Evolutionary conservation across 2,329 filamentous ascomycete genomes (phyloP).

Genomic region (Penicillium rolfsii): DNA sequence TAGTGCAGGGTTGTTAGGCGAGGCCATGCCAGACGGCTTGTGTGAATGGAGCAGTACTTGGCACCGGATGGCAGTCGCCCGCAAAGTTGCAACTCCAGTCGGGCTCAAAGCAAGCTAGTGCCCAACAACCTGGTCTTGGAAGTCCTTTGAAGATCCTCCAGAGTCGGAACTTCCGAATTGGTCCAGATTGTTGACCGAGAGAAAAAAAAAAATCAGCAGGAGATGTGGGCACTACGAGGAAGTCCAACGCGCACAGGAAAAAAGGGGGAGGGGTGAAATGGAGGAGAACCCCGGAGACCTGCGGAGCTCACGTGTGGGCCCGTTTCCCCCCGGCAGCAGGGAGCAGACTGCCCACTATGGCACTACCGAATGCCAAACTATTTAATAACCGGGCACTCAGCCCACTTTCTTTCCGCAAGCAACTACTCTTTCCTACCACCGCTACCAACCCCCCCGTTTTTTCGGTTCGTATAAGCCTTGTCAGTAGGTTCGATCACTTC

Average conservation of each 20-base stretch:
- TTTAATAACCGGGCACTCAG: conserved; percentile 4
- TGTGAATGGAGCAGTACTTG: background rate
- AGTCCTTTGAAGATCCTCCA: background rate
- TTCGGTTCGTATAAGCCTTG: conserved; percentile 35
- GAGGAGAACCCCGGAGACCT: conserved; percentile 10
- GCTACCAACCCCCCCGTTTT: conserved; percentile 8
- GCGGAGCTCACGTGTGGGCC: conserved; percentile 16
- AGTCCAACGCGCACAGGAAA: background rate
- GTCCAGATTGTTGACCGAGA: background rate
- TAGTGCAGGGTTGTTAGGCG: background rate
- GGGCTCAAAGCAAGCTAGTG: conserved; percentile 11
- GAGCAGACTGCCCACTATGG: background rate
- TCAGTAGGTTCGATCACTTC: conserved; percentile 55
- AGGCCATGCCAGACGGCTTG: background rate
- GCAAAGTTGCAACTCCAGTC: background rate
- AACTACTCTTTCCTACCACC: conserved; percentile 16
- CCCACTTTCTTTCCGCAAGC: conserved; percentile 8
- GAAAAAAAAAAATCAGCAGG: background rate
- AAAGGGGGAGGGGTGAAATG: background rate
- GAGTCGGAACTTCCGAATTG: background rate
- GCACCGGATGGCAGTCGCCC: conserved; percentile 9
- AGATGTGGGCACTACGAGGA: background rate
- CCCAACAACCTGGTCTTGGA: conserved; percentile 11
- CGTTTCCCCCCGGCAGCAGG: too few relatives aligned
- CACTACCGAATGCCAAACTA: conserved; percentile 2